Evolutionary conservation across 2,329 filamentous ascomycete species (phyloP).

Genomic region (Beauveria rudraprayagi): DNA sequence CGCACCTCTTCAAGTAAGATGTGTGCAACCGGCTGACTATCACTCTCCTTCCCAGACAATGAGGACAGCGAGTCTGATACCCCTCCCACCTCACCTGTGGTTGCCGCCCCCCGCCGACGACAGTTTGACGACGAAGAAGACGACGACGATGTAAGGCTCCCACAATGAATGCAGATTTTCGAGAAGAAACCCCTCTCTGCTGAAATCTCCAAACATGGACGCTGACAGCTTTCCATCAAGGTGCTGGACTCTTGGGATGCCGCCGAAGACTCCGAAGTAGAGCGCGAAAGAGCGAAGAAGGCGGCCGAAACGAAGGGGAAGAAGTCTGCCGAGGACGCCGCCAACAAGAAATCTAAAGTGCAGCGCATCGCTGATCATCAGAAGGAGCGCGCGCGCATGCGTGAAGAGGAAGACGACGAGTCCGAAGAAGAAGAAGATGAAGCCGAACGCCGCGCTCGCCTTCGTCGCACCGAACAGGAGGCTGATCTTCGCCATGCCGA

Average conservation of each 20-base stretch:
- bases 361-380: conserved; percentile 78
- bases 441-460: conserved; percentile 62
- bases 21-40: conserved; percentile 17
- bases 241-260: conserved; percentile 96
- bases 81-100: conserved; percentile 26
- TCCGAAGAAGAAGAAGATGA: conserved; percentile 65
- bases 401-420: conserved; percentile 38
- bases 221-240: conserved; percentile 34
- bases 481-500: conserved; percentile 83
- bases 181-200: background rate
- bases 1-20: background rate
- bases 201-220: background rate
- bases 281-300: conserved; percentile 90
- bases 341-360: conserved; percentile 82
- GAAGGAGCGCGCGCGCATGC: conserved; percentile 47
- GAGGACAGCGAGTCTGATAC: conserved; percentile 31
- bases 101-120: conserved; percentile 33
- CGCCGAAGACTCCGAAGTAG: conserved; percentile 91
- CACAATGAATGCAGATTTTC: background rate
- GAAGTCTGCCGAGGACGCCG: conserved; percentile 78
- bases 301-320: conserved; percentile 80
- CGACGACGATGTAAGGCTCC: conserved; percentile 59
- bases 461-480: conserved; percentile 75
- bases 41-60: conserved; percentile 25
- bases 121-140: conserved; percentile 93